phyloP scores from a whole-genome alignment of 768 basidiomycete genomes.

The Boletus barrowsii region DNA sequence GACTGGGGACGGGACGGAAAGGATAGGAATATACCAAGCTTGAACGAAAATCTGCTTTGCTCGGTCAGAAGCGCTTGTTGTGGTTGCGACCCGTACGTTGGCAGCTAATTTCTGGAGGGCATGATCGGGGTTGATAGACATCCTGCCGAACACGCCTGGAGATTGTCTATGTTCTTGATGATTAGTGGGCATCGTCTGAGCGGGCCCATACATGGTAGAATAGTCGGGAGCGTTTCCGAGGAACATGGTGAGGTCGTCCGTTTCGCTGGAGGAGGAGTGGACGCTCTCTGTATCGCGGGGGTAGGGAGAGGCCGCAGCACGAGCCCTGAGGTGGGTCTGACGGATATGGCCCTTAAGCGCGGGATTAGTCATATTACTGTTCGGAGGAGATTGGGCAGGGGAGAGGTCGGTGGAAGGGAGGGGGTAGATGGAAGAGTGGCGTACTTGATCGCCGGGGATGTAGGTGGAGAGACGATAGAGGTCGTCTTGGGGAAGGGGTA shows the following conservation, averaged over 20 bases:
- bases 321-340: conserved; percentile 73
- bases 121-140: conserved; percentile 74
- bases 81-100: conserved; percentile 84
- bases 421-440: conserved; percentile 45
- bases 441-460: conserved; percentile 42
- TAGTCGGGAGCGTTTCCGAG: conserved; percentile 61
- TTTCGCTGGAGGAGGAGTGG: conserved; percentile 84
- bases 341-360: conserved; percentile 76
- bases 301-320: conserved; percentile 80
- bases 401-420: conserved; percentile 41
- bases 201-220: conserved; percentile 58
- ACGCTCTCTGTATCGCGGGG: conserved; percentile 83
- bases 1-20: conserved; percentile 17
- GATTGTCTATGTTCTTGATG: conserved; percentile 53
- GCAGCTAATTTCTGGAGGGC: conserved; percentile 82
- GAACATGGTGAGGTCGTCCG: conserved; percentile 84
- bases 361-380: conserved; percentile 70
- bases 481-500: conserved; percentile 61
- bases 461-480: conserved; percentile 63
- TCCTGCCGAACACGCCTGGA: conserved; percentile 71
- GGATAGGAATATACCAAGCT: conserved; percentile 63
- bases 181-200: conserved; percentile 38
- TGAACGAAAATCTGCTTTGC: conserved; percentile 93
- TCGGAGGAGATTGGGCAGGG: conserved; percentile 66
- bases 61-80: conserved; percentile 86